phyloP scores from a whole-genome alignment of 2,329 filamentous ascomycete genomes.

The Trichothecium sympodiale region DNA sequence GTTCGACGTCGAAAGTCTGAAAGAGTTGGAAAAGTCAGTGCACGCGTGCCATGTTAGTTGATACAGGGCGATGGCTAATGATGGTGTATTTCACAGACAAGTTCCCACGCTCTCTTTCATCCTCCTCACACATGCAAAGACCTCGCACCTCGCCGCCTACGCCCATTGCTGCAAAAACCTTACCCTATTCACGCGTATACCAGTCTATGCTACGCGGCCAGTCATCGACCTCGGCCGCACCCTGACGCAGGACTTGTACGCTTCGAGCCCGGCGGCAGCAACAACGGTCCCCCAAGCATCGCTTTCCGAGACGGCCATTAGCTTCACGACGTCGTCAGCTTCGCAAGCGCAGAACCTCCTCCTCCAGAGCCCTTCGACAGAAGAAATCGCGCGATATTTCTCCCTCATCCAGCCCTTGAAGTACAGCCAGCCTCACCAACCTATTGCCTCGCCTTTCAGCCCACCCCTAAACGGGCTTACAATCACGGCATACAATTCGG shows the following conservation, averaged over 20 bases:
- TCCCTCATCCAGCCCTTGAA: slow-evolving; percentile 83
- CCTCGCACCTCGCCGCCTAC: slow-evolving; percentile 83
- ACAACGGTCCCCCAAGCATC: slow-evolving; percentile 67
- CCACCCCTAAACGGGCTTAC: slow-evolving; percentile 83
- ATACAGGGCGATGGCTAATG: slow-evolving; percentile 38
- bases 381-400: slow-evolving; percentile 91
- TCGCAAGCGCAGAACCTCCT: slow-evolving; percentile 41
- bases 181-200: slow-evolving; percentile 81
- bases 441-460: slow-evolving; percentile 74
- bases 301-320: slow-evolving; percentile 52
- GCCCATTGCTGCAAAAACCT: slow-evolving; percentile 97
- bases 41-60: slow-evolving; percentile 47
- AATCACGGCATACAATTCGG: slow-evolving; percentile 92
- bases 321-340: slow-evolving; percentile 39
- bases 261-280: slow-evolving; percentile 76
- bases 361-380: slow-evolving; percentile 60
- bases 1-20: slow-evolving; percentile 73
- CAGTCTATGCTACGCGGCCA: slow-evolving; percentile 86
- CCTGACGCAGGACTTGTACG: slow-evolving; percentile 82
- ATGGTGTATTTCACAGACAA: slow-evolving; percentile 45
- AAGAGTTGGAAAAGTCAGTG: slow-evolving; percentile 77
- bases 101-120: slow-evolving; percentile 86
- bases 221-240: slow-evolving; percentile 90
- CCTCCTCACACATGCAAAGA: slow-evolving; percentile 87
- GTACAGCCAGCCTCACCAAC: slow-evolving; percentile 93